These are phyloP conservation scores for Brettanomyces anomalus DNA, from an alignment of 805 yeast genomes.

Conservation along the genomic window DNA sequence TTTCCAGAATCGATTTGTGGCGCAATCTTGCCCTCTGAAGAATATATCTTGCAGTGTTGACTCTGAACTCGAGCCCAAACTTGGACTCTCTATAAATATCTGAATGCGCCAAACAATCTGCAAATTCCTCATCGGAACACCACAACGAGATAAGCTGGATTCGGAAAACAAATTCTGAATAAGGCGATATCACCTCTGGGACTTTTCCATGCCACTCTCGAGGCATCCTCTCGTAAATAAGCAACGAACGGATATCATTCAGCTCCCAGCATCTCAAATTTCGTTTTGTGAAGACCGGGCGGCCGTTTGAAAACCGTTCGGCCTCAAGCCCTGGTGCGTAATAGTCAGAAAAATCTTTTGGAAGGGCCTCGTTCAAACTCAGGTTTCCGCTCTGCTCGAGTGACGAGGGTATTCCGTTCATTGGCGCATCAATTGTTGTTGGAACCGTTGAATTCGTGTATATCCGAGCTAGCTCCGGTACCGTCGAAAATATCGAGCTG, in stretches of 20 bases:
- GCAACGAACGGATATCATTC: constrained; percentile 57
- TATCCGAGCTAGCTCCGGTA: constrained; percentile 17
- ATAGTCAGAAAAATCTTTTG: constrained; percentile 42
- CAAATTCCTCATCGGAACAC: constrained; percentile 39
- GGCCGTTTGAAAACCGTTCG: constrained; percentile 43
- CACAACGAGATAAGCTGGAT: constrained; percentile 44
- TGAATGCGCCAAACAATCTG: constrained; percentile 40
- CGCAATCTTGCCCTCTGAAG: constrained; percentile 47
- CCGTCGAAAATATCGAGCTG: constrained; percentile 16
- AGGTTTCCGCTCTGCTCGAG: constrained; percentile 4
- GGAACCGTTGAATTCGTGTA: constrained; percentile 20
- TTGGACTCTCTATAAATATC: constrained; percentile 62
- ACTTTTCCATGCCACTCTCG: constrained; percentile 50
- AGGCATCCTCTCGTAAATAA: constrained; percentile 40
- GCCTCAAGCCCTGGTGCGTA: constrained; percentile 47
- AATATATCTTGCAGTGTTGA: constrained; percentile 54
- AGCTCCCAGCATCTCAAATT: constrained; percentile 61
- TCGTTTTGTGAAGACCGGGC: constrained; percentile 56
- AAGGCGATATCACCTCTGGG: constrained; percentile 32
- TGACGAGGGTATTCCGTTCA: background rate
- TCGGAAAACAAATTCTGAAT: constrained; percentile 31
- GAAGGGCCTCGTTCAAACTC: constrained; percentile 42
- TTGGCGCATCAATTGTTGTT: background rate
- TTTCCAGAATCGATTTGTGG: constrained; percentile 25
- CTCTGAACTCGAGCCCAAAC: constrained; percentile 42